Evolutionary conservation across 2,329 filamentous ascomycete genomes (phyloP).

Genomic region (Fusarium sp.): DNA sequence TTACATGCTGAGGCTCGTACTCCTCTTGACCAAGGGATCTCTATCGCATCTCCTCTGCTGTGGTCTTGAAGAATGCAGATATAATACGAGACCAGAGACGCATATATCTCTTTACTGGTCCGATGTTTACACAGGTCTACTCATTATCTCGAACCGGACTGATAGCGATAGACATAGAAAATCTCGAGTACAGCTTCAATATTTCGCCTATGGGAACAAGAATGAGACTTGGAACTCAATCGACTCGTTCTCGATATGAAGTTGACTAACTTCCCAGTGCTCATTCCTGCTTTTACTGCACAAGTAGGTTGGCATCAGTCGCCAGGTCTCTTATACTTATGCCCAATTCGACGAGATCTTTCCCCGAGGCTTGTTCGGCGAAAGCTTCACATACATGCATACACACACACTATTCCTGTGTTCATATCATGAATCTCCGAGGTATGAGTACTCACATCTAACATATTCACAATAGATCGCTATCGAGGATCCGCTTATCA

Average conservation of each 20-base stretch:
- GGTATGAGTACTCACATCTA: background rate
- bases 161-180: conserved; percentile 14
- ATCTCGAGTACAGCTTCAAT: background rate
- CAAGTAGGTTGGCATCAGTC: conserved; percentile 46
- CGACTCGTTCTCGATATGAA: conserved; percentile 40
- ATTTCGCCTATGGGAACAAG: background rate
- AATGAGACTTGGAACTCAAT: conserved; percentile 26
- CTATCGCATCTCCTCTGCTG: conserved; percentile 3
- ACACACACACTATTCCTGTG: background rate
- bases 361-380: background rate
- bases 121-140: background rate
- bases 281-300: conserved; percentile 55
- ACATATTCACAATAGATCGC: conserved; percentile 45
- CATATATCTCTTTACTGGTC: background rate
- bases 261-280: conserved; percentile 53
- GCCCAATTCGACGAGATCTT: background rate
- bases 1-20: conserved; percentile 10
- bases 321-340: background rate
- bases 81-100: conserved; percentile 23
- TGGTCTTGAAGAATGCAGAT: conserved; percentile 20
- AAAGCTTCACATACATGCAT: background rate
- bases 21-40: background rate
- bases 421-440: background rate
- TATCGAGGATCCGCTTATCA: conserved; percentile 52
- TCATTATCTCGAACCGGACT: background rate